Evolutionary conservation across 2,329 filamentous ascomycete species (phyloP).

Genomic region (Pseudodiploospora longispora): DNA sequence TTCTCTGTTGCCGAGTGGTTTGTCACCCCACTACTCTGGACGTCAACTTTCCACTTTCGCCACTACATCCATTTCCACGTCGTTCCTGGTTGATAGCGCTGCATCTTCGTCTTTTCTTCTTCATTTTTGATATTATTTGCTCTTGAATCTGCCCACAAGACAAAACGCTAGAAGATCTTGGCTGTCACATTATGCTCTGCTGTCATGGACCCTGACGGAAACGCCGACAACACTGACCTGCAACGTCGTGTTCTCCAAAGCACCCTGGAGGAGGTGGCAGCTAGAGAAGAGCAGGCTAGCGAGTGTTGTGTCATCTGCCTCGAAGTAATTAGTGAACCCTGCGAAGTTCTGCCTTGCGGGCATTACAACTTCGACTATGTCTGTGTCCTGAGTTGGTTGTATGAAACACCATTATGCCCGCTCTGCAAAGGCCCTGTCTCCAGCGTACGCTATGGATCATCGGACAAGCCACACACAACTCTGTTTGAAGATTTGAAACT

Average conservation of each 20-base stretch:
- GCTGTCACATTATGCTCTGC: background rate
- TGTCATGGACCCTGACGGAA: conserved; percentile 4
- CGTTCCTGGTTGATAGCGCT: too few species aligned
- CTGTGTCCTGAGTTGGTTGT: conserved; percentile 76
- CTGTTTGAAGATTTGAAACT: conserved; percentile 46
- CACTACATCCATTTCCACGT: too few species aligned
- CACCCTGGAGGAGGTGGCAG: conserved; percentile 35
- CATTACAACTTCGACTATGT: conserved; percentile 79
- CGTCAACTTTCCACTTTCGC: too few species aligned
- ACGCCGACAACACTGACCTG: conserved; percentile 22
- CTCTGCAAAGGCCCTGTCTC: conserved; percentile 58
- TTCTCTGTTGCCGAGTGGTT: too few species aligned
- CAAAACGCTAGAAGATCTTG: too few species aligned
- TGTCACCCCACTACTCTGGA: too few species aligned
- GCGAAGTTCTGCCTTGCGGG: conserved; percentile 65
- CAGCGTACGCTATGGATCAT: conserved; percentile 59
- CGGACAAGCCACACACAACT: conserved; percentile 31
- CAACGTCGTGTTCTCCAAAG: conserved; percentile 34
- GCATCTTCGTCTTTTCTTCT: too few species aligned
- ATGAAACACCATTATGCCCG: conserved; percentile 65
- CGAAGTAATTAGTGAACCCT: conserved; percentile 62
- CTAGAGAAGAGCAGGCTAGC: conserved; percentile 13
- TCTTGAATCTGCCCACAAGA: too few species aligned
- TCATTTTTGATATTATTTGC: too few species aligned
- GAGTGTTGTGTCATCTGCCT: conserved; percentile 80